Evolutionary conservation across 768 basidiomycete genomes (phyloP), one percentile per base, ranked within the genome.

Genomic region (Gymnopilus junonius): DNA sequence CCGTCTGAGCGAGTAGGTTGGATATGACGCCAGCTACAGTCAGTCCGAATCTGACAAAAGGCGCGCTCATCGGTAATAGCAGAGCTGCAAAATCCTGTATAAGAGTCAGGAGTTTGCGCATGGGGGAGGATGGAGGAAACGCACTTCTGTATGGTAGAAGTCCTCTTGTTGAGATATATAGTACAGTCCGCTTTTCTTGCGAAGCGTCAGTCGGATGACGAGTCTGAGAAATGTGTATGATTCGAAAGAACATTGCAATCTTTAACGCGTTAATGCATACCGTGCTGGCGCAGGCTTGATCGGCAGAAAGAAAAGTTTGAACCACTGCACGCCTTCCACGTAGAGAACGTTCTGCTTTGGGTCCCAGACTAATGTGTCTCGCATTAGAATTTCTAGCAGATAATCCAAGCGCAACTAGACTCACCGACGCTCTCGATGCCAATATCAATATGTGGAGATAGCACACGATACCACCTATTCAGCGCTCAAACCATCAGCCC

Each of bases 381-480:
- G 17, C 21, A 25, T 12, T 14, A 59, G 17, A 51, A 48, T 14
- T 29, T 32, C 1, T 29, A 17, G 20, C 14, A 40, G 20, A 23
- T 35, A 35, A 35, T 23, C 4, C 10, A 8, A 20, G 34, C n/a
- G 14, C 11, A 58, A 23, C 25, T 53, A 51, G 31, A 76, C 83
- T 74, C 58, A 84, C 85, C 78, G 59, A 85, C 77, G 58, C 70
- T 78, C 8, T 75, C 70, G 2, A 87, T 76, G 1, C 76, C 63
- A 35, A 83, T 65, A 8, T 80, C 71, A 23, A 83, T 77, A 23
- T 71, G 65, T 0, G 88, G 89, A 12, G 86, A 88, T 70, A 88
- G 72, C 34, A 90, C 76, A 54, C 88, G 85, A 70, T 88, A 87
- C 86, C 87, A 90, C 67, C 86, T 87, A 59, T 17, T 46, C 51